A percentile compares a stretch with the other conserved stretches of the same genome.
Conservation (phyloP, 1,139 yeast genomes). For the Blastobotrys indianensis region DNA sequence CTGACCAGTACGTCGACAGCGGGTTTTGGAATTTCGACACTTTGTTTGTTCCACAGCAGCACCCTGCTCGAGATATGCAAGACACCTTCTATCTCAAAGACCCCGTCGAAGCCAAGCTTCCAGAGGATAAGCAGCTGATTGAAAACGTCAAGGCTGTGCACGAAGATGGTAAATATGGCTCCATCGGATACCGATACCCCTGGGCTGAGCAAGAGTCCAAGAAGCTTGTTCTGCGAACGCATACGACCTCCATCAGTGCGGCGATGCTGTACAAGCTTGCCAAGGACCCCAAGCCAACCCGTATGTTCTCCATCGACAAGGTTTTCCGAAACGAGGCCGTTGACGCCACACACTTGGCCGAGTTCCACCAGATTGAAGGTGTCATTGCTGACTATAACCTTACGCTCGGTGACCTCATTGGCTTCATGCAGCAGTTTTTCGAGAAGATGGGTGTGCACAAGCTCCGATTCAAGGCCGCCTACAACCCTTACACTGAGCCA, state of each 20-base stretch:
- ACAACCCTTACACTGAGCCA: constrained; percentile 98
- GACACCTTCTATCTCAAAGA: constrained; percentile 96
- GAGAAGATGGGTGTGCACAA: constrained; percentile 95
- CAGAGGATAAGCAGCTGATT: constrained; percentile 74
- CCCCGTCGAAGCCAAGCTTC: constrained; percentile 72
- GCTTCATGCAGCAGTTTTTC: constrained; percentile 97
- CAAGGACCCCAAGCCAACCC: constrained; percentile 57
- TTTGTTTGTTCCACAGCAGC: constrained; percentile 95
- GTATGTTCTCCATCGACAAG: constrained; percentile 93
- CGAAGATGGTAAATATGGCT: constrained; percentile 84
- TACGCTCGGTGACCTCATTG: constrained; percentile 93
- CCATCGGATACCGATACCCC: constrained; percentile 96
- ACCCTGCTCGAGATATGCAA: constrained; percentile 98
- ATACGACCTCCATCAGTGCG: constrained; percentile 91
- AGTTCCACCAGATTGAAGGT: constrained; percentile 99
- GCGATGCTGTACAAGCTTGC: constrained; percentile 84
- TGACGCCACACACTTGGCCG: constrained; percentile 99
- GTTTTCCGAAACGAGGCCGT: constrained; percentile 99
- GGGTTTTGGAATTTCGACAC: constrained; percentile 99
- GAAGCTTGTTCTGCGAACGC: constrained; percentile 91
- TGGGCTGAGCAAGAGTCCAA: constrained; percentile 91
- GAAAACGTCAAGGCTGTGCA: constrained; percentile 77
- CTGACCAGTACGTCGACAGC: constrained; percentile 93
- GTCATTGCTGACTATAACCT: constrained; percentile 94
- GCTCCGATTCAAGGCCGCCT: constrained; percentile 95